Evolutionary conservation across 2,329 filamentous ascomycete genomes (phyloP), one percentile per base, ranked within the genome.

Genomic region (Ophiognomonia clavigignenti-juglandacearum): DNA sequence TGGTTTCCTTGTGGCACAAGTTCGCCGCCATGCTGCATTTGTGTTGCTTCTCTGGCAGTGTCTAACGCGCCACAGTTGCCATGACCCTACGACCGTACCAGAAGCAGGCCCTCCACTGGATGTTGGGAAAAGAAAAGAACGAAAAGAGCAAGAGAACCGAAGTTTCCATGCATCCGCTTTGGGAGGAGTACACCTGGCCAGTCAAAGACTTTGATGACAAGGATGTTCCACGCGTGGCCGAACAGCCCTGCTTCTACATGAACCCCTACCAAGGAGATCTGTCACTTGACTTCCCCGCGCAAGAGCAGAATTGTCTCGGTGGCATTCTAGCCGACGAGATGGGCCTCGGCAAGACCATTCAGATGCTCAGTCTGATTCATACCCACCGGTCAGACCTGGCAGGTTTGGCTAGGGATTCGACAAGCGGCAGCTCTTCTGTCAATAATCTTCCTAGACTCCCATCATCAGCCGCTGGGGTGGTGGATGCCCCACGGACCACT

Each of bases 331-430:
- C 93, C 8, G 93, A 98, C 59, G 87, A 97, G 66, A 98, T 98
- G 93, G 93, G 93, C 39, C 73, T 98, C 2, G 93, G 93, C 27
- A 98, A 98, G 70, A 98, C 93, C 0, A 97, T 98, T 44, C 92
- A 98, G 61, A 97, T 98, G 90, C 80, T 98, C 52, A 93, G 89
- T 66, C 71, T 98, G 41, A 79, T 98, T 5, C 93, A 98, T 62
- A 81, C 88, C 0, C 88, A 97, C 62, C 82, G 79, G 52, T 84
- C 82, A 4, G 74, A 84, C 19, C 61, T 72, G 13, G 69, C 72
- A 4, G 58, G 64, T 13, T 59, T 64, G 20, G 61, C 67, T 18
- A 66, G 68, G n/a, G 55, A 59, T 6, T 52, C 64, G 24, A 53
- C 48, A 8, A 53, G 52, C 3, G 53, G 56, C 8, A 53, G 64